Evolutionary conservation across 805 yeast species (phyloP), one percentile per base, ranked within the genome.

Genomic region (Barnettozyma salicaria): DNA sequence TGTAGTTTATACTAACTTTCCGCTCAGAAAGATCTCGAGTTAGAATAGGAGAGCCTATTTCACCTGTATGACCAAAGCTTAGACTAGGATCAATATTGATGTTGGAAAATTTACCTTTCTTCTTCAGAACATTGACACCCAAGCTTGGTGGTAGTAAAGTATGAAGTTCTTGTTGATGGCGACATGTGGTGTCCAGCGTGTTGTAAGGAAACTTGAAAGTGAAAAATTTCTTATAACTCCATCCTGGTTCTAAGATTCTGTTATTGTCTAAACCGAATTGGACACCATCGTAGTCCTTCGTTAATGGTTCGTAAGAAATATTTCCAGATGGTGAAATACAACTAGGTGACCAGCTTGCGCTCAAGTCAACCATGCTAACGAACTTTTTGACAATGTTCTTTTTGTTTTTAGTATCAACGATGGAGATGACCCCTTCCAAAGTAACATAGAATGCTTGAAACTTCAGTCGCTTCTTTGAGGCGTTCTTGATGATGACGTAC

Each of bases 361-460:
- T 68, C 30, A 76, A 48, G 49, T 77, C 83, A 34, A 75, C 72
- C 80, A 75, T 77, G 44, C 74, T 68, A 32, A 77, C 50, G 43
- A 76, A 72, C 45, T 74, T 68, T 44, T 76, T 74, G 19, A 52
- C 45, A 3, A 63, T 57, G 30, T 65, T 54, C 36, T 58, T 63
- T 29, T 63, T 64, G 22, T 48, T 42, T 4, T 47, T 37, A 11
- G 44, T 40, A 41, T 66, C 64, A 19, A 61, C 44, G 3, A 63
- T 46, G 2, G 64, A 54, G 2, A 54, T 52, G 13, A 50, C 42
- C 4, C 75, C 76, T 53, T 72, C 74, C 29, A 71, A 49, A 5
- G 74, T 66, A 3, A 70, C 74, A 35, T 47, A 74, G 50, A 80
- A 72, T 77, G 76, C 75, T 47, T 79, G 81, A 49, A 79, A 81